These are phyloP conservation scores for Linanthus parryae DNA, from an alignment of 148 eudicot genomes.

Conservation along the genomic window DNA sequence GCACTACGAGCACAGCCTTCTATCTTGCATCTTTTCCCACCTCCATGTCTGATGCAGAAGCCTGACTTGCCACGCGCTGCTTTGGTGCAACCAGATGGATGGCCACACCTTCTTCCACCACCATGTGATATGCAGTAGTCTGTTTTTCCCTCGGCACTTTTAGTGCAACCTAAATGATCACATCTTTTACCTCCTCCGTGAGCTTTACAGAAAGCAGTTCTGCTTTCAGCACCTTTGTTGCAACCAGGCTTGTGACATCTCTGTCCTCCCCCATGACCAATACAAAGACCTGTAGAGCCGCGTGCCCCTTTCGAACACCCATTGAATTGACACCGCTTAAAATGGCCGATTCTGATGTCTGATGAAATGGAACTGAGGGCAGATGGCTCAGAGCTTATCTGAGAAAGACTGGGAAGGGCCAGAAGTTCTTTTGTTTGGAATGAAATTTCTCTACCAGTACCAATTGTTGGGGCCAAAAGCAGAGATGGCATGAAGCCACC, in stretches of 20 bases:
- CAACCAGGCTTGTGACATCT: conserved; percentile 92
- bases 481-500: conserved; percentile 91
- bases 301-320: conserved; percentile 91
- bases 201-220: conserved; percentile 86
- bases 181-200: conserved; percentile 98
- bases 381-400: conserved; percentile 62
- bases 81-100: conserved; percentile 64
- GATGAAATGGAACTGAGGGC: conserved; percentile 38
- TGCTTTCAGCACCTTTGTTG: conserved; percentile 86
- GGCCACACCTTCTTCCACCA: conserved; percentile 76
- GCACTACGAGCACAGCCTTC: conserved; percentile 86
- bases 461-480: conserved; percentile 59
- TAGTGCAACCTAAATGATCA: conserved; percentile 79
- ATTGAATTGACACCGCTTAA: conserved; percentile 54
- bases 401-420: conserved; percentile 31
- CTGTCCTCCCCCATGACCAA: conserved; percentile 92
- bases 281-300: conserved; percentile 85
- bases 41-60: conserved; percentile 87
- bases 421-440: conserved; percentile 25
- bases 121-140: conserved; percentile 93
- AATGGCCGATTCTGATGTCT: conserved; percentile 33
- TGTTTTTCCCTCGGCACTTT: conserved; percentile 91
- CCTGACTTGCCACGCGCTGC: conserved; percentile 97
- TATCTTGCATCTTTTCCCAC: conserved; percentile 84
- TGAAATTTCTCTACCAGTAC: conserved; percentile 13